Conservation (phyloP, 2,329 filamentous ascomycete genomes). For the Colletotrichum agaves region DNA sequence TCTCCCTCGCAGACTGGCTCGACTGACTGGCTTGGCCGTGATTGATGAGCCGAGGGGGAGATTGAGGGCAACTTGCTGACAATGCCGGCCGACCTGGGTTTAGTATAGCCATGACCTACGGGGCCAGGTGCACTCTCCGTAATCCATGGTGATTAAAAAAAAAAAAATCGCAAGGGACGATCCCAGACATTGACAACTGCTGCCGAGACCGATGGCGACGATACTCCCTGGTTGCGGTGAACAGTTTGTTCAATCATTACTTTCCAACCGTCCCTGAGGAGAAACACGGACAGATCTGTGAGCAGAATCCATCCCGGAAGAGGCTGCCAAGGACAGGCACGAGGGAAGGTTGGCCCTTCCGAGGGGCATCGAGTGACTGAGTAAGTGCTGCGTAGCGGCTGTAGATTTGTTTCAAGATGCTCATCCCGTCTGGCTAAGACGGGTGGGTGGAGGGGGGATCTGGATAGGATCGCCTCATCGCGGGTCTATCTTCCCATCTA, state of each 20-base stretch:
- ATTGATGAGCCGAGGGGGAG: constrained; percentile 4
- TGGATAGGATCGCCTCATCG: constrained; percentile 22
- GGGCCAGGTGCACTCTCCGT: not conserved
- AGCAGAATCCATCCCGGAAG: constrained; percentile 21
- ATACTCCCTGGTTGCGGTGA: constrained; percentile 14
- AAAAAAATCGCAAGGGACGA: not conserved
- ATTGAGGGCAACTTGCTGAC: constrained; percentile 14
- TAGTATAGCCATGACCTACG: not conserved
- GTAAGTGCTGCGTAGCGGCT: constrained; percentile 6
- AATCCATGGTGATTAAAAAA: constrained; percentile 1
- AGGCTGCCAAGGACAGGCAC: constrained; percentile 13
- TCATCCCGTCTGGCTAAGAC: constrained; percentile 26
- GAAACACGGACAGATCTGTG: constrained; percentile 35
- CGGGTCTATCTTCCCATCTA: constrained; percentile 5
- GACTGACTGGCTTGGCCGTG: constrained; percentile 10
- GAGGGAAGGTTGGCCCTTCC: constrained; percentile 17
- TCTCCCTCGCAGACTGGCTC: constrained; percentile 5
- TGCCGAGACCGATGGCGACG: constrained; percentile 16
- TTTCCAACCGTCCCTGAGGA: constrained; percentile 9
- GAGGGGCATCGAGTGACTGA: constrained; percentile 5
- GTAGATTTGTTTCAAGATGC: constrained; percentile 32
- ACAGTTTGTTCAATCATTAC: constrained; percentile 21
- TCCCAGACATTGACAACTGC: not conserved
- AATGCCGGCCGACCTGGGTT: constrained; percentile 8
- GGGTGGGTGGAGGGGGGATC: constrained; percentile 21